These are phyloP conservation scores for Stephania japonica DNA, from an alignment of 164 flowering plant genomes.

Conservation along the genomic window DNA sequence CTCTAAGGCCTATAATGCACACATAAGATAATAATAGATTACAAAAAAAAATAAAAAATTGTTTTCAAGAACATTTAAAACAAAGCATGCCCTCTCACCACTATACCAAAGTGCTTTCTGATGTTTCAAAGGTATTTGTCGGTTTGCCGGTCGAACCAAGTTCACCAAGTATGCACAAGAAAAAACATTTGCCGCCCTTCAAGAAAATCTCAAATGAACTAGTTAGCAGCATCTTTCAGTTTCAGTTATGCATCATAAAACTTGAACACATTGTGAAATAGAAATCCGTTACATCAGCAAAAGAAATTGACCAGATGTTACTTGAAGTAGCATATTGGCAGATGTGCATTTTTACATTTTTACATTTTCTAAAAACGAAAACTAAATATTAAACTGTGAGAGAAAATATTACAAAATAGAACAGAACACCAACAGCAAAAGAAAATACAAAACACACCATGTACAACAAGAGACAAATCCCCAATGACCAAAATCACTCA, in stretches of 20 bases:
- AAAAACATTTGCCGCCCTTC: conserved; percentile 92
- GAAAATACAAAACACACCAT: not conserved
- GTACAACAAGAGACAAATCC: not conserved
- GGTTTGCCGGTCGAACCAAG: conserved; percentile 69
- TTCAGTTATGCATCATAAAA: not conserved
- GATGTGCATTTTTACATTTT: not conserved
- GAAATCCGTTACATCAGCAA: not conserved
- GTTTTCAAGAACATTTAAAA: conserved; percentile 1
- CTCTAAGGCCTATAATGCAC: conserved; percentile 80
- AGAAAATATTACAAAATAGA: not conserved
- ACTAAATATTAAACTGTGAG: not conserved
- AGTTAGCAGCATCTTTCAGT: not conserved
- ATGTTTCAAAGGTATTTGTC: conserved; percentile 78
- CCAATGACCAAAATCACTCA: too few species aligned
- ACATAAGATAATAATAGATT: conserved; percentile 4
- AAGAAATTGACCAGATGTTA: not conserved
- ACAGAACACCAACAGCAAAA: not conserved
- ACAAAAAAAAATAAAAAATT: not conserved
- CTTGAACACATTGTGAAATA: not conserved
- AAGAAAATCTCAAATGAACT: conserved; percentile 12
- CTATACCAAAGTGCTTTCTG: conserved; percentile 99
- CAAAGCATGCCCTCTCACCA: conserved; percentile 50
- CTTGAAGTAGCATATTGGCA: not conserved
- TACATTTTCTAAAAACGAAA: not conserved
- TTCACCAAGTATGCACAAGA: conserved; percentile 92